Evolutionary conservation across 2,329 filamentous ascomycete species (phyloP), one percentile per base, ranked within the genome.

Genomic region (Knufia fluminis): DNA sequence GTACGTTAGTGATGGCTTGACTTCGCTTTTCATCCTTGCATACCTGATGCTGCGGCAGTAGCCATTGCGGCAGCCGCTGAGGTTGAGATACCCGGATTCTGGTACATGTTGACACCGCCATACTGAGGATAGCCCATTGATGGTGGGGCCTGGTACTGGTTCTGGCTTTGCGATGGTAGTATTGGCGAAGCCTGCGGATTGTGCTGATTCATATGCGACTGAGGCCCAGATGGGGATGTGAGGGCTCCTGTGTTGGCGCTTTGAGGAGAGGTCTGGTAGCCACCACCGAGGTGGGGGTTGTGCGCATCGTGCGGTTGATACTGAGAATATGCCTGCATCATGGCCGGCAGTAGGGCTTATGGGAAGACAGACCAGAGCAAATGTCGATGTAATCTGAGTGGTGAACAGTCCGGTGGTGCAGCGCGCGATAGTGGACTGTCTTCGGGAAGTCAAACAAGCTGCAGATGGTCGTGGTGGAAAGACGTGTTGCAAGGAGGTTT

Each of bases 41-140:
- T 84, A 35, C 91, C 90, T 4, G 89, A 90, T 9, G 91, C 91
- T 1, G 91, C 90, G 16, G 91, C 91, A 1, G 90, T 95, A 39
- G 85, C 90, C 86, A 95, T 92, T 51, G 90, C 90, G 44, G 91
- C 90, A 12, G 89, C 89, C 67, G 94, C 87, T 41, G 89, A 87
- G 17, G 84, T 79, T 28, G 84, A 83, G 68, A 91, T 87, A 51
- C 78, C 83, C 71, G 94, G 94, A 19, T 70, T 71, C 52, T 74
- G 71, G 48, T 86, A 83, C 80, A 94, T 88, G 61, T 76, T 76
- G 60, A 81, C 76, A 50, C 90, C 85, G 51, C 80, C 83, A 64
- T 89, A 91, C 65, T 85, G 79, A 61, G 86, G 80, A 68, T 95
- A 96, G 71, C 82, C 87, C 76, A 83, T 86, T 69, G 85, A 83